Base-by-base conservation (phyloP, 352 stramenopile species). In the Thraustochytrium striatum region DNA sequence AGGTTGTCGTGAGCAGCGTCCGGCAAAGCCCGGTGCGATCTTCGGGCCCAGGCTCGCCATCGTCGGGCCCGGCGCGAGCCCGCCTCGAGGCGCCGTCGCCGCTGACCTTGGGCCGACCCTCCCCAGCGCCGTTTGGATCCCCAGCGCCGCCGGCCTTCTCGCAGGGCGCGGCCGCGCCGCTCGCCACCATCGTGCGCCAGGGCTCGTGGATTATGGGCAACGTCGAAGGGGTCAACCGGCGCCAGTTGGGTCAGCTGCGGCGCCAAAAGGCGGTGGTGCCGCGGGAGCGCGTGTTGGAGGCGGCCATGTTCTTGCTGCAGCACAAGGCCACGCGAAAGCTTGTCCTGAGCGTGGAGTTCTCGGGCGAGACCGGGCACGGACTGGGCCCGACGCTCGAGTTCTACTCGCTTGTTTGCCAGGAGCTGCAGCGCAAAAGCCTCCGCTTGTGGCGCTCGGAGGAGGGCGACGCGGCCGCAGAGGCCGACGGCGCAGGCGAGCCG, bases 351-450 rank as follows among this genome's bases (percentile, higher is more conserved):
- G 70, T 80, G 33, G 55, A 80, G 47, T 80, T 80, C 32, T 30
- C 38, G 5, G 58, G 35, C 25, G 70, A 80, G 58, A 75, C 68
- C 25, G 70, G 70, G 0, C 58, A 80, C 41, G 72, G 72, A n/a
- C 62, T 83, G 9, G 83, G 83, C 9, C 83, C 83, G 11, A 86
- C 83, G 11, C 52, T 84, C n/a, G 83, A 86, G 78, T 86, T 86
- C 57, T 86, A 86, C 72, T 84, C 65, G 2, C 52, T 85, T 30
- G 82, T 85, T 28, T 85, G 82, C 53, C 69, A 72, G 39, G 75
- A 85, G 39, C 52, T 85, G 53, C 47, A 78, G 3, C 61, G 59
- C 33, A 57, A 44, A 32, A 78, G 75, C n/a, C 57, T 85, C 13
- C 53, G 65, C 19, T 33, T 85, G 33, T 85, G 82, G 82, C 47